Percentiles rank a stretch among this genome's conserved stretches.
phyloP scores from a whole-genome alignment of 345 rosid species.

The Arabidopsis suecica region DNA sequence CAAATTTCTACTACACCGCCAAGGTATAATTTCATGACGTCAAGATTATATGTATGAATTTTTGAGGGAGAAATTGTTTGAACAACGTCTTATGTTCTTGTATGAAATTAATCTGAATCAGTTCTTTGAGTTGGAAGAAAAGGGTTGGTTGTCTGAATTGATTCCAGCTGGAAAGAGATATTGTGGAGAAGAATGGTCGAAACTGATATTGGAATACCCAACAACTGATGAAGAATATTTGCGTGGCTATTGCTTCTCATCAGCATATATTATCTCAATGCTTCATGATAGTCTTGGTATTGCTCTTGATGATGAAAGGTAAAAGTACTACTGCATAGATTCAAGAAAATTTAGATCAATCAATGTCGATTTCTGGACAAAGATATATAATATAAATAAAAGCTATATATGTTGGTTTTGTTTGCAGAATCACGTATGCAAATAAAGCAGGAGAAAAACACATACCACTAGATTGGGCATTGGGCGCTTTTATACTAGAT shows the following conservation, averaged over 20 bases:
- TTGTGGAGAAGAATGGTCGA: constrained; percentile 87
- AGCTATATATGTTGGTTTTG: background rate
- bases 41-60: constrained; percentile 8
- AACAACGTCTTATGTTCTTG: constrained; percentile 21
- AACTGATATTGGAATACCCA: constrained; percentile 58
- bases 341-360: background rate
- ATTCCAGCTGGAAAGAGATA: constrained; percentile 61
- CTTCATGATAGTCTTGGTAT: constrained; percentile 91
- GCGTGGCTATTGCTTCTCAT: constrained; percentile 77
- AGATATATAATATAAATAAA: background rate
- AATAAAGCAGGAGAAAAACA: constrained; percentile 55
- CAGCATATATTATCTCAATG: constrained; percentile 79
- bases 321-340: constrained; percentile 3
- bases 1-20: background rate
- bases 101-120: constrained; percentile 36
- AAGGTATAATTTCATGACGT: background rate
- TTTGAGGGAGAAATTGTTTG: background rate
- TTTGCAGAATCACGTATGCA: constrained; percentile 59
- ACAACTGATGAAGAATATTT: constrained; percentile 62
- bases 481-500: constrained; percentile 80
- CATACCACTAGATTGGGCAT: constrained; percentile 83
- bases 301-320: constrained; percentile 69
- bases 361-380: background rate
- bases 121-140: constrained; percentile 73
- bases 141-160: constrained; percentile 65